Conservation (phyloP, 371 early-diverging fungal species). For the Funneliformis caledonium region DNA sequence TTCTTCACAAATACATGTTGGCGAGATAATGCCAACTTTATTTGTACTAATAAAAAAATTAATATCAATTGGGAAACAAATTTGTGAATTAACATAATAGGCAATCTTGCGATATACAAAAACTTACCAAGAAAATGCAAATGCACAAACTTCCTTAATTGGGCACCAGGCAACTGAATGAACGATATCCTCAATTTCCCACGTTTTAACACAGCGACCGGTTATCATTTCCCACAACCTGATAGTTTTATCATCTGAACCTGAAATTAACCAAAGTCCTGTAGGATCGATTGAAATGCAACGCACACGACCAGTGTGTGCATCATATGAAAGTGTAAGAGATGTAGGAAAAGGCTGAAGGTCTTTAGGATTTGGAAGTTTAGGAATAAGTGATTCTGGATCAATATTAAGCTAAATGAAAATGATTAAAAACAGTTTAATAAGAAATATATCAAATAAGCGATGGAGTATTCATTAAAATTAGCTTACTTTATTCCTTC, state of each 20-base stretch:
- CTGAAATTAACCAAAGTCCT: slow-evolving; percentile 89
- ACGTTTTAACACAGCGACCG: slow-evolving; percentile 82
- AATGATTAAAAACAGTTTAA: neutral
- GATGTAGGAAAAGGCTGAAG: slow-evolving; percentile 92
- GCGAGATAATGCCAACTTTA: slow-evolving; percentile 58
- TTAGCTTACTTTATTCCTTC: slow-evolving; percentile 72
- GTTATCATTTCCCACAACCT: slow-evolving; percentile 92
- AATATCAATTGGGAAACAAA: neutral
- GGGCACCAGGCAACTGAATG: slow-evolving; percentile 91
- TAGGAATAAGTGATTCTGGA: slow-evolving; percentile 91
- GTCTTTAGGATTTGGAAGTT: slow-evolving; percentile 95
- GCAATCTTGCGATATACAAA: neutral
- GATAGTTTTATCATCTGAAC: slow-evolving; percentile 87
- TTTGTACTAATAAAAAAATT: slow-evolving; percentile 43
- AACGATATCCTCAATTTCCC: slow-evolving; percentile 72
- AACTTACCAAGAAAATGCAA: slow-evolving; percentile 66
- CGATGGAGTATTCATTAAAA: neutral
- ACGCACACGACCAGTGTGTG: slow-evolving; percentile 84
- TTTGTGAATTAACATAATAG: neutral
- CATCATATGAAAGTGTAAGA: slow-evolving; percentile 78
- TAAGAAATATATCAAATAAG: neutral
- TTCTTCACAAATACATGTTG: slow-evolving; percentile 56
- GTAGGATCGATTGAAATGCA: slow-evolving; percentile 85
- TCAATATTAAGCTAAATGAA: slow-evolving; percentile 76
- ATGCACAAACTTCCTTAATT: slow-evolving; percentile 70